Evolutionary conservation across 345 rosid species (phyloP).

Genomic region (Gossypium turneri): DNA sequence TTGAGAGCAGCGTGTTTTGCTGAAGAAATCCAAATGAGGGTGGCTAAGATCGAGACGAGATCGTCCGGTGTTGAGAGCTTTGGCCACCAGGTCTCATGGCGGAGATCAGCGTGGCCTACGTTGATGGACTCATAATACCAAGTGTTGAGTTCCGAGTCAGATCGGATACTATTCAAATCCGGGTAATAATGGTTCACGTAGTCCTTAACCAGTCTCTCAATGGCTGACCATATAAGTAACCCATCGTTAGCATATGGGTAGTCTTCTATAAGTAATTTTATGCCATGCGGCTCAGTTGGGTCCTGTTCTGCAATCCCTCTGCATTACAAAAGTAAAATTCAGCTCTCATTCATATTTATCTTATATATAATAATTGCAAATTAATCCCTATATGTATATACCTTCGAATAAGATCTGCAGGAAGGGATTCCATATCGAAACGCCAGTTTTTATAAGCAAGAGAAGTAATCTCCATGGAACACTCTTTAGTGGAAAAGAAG

Average conservation of each 20-base stretch:
- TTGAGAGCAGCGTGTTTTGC: conserved; percentile 53
- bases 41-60: conserved; percentile 59
- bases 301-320: conserved; percentile 82
- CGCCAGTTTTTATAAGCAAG: conserved; percentile 64
- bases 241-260: conserved; percentile 20
- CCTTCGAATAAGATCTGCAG: conserved; percentile 93
- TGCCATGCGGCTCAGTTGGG: conserved; percentile 8
- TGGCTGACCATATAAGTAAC: conserved; percentile 16
- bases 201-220: conserved; percentile 3
- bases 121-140: conserved; percentile 14
- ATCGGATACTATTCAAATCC: conserved; percentile 16
- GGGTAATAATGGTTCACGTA: conserved; percentile 19
- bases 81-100: conserved; percentile 73
- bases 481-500: conserved; percentile 83
- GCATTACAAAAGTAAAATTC: not conserved
- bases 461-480: conserved; percentile 73
- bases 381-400: not conserved
- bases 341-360: too few species aligned
- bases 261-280: conserved; percentile 4
- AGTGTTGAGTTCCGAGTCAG: conserved; percentile 1
- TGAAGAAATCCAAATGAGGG: conserved; percentile 81
- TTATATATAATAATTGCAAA: too few species aligned
- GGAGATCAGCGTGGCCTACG: conserved; percentile 16
- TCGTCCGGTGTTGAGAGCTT: conserved; percentile 41
- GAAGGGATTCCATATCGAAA: conserved; percentile 90